Conservation (phyloP, 129 eudicot genomes). For the Silybum marianum region DNA sequence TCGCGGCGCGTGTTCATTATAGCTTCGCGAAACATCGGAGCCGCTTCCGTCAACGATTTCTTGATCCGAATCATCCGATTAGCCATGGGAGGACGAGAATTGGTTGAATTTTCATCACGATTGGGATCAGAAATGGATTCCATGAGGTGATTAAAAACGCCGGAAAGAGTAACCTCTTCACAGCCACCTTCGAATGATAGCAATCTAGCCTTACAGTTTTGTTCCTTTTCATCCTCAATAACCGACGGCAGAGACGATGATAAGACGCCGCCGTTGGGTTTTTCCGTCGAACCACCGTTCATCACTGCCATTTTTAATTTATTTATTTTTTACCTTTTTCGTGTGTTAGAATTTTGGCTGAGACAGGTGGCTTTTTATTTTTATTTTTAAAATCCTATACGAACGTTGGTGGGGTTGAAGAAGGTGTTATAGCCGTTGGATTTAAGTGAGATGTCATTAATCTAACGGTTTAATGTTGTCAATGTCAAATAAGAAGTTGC, state of each 20-base stretch:
- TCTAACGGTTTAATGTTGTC: neutral
- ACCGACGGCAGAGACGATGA: neutral
- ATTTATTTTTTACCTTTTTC: neutral
- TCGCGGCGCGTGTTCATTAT: slow-evolving; percentile 39
- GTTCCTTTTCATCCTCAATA: slow-evolving; percentile 19
- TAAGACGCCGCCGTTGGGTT: slow-evolving; percentile 30
- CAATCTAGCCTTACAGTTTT: neutral
- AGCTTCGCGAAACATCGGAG: slow-evolving; percentile 66
- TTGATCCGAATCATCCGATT: slow-evolving; percentile 38
- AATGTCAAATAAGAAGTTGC: neutral
- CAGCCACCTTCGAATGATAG: neutral
- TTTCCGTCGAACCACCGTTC: slow-evolving; percentile 29
- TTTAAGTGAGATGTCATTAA: neutral
- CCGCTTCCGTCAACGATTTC: slow-evolving; percentile 40
- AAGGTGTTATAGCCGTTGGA: slow-evolving; percentile 23
- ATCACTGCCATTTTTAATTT: slow-evolving; percentile 37
- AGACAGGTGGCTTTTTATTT: slow-evolving; percentile 10
- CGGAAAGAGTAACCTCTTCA: slow-evolving; percentile 40
- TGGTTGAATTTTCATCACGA: neutral
- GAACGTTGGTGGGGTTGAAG: neutral
- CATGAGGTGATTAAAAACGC: slow-evolving; percentile 42
- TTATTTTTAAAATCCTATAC: neutral
- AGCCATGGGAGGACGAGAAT: slow-evolving; percentile 24
- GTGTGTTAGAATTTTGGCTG: neutral
- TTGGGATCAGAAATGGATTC: slow-evolving; percentile 46